A percentile compares a stretch with the other conserved stretches of the same genome.
phyloP scores from a whole-genome alignment of 495 filamentous ascomycete genomes.

The Xylaria flabelliformis region DNA sequence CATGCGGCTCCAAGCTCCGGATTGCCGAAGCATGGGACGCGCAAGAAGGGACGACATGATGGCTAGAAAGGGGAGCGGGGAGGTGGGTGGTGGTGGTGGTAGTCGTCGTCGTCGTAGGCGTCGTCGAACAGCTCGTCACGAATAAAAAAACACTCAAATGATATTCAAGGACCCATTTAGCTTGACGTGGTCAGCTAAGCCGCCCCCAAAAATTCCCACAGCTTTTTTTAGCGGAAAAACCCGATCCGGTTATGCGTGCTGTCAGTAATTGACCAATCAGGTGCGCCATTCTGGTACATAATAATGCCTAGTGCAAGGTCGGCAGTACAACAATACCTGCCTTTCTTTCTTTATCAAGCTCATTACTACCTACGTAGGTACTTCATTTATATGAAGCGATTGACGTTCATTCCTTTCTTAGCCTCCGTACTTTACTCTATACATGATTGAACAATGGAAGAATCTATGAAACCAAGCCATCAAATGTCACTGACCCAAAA shows the following conservation, averaged over 20 bases:
- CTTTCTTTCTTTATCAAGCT: neutral
- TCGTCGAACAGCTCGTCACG: slow-evolving; percentile 20
- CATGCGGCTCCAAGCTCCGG: slow-evolving; percentile 49
- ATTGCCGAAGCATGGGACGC: slow-evolving; percentile 46
- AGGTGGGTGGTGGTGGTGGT: slow-evolving; percentile 24
- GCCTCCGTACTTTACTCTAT: slow-evolving; percentile 15
- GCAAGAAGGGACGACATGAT: slow-evolving; percentile 42
- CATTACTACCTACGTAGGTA: neutral
- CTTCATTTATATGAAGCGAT: neutral
- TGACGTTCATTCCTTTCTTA: slow-evolving; percentile 2
- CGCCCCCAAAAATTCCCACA: slow-evolving; percentile 19
- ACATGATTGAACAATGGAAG: slow-evolving; percentile 13
- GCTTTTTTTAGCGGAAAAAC: slow-evolving; percentile 41
- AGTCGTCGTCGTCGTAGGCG: slow-evolving; percentile 24
- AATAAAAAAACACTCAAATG: slow-evolving; percentile 44
- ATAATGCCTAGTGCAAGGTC: neutral
- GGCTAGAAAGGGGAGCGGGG: slow-evolving; percentile 20
- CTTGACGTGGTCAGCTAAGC: slow-evolving; percentile 21
- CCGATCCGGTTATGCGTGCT: slow-evolving; percentile 35
- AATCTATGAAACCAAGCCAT: slow-evolving; percentile 14
- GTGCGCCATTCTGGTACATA: neutral
- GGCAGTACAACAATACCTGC: neutral
- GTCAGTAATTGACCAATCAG: slow-evolving; percentile 39
- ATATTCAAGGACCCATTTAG: slow-evolving; percentile 26
- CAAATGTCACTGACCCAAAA: slow-evolving; percentile 10